Conservation (phyloP, 306 rosid species). For the Comarum palustre region DNA sequence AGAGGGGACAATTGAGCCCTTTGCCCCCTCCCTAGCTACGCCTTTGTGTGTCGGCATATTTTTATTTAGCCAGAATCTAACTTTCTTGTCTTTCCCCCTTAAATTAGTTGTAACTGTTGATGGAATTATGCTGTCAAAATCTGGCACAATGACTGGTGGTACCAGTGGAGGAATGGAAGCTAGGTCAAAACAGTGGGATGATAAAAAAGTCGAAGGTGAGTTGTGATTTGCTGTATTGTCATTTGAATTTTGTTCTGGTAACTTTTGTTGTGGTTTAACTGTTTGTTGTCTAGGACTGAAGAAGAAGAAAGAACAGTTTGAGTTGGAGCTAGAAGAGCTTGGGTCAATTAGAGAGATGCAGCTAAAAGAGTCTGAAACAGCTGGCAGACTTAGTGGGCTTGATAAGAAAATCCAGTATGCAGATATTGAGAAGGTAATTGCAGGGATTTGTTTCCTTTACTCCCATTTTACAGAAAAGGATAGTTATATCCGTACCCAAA, state of each 20-base stretch:
- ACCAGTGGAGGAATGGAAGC: slow-evolving; percentile 99
- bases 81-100: slow-evolving; percentile 20
- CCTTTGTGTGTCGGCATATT: no score
- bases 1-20: no score
- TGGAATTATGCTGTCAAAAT: slow-evolving; percentile 86
- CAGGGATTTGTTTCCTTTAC: not conserved
- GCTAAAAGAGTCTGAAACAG: slow-evolving; percentile 87
- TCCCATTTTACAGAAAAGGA: not conserved
- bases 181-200: slow-evolving; percentile 96
- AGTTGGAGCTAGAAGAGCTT: slow-evolving; percentile 76
- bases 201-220: slow-evolving; percentile 91
- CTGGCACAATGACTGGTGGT: slow-evolving; percentile 99
- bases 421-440: slow-evolving; percentile 84
- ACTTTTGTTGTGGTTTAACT: slow-evolving; percentile 25
- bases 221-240: not conserved
- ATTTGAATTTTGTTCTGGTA: slow-evolving; percentile 1
- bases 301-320: slow-evolving; percentile 76
- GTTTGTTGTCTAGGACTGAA: slow-evolving; percentile 49
- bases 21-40: no score
- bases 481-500: not conserved
- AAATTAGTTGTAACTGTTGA: slow-evolving; percentile 90
- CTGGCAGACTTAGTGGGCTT: slow-evolving; percentile 91
- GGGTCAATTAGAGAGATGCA: slow-evolving; percentile 98
- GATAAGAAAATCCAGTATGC: slow-evolving; percentile 94
- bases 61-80: slow-evolving; percentile 10